These are phyloP conservation scores for Dactylorhiza incarnata DNA, from an alignment of 106 monocot genomes.

Conservation along the genomic window DNA sequence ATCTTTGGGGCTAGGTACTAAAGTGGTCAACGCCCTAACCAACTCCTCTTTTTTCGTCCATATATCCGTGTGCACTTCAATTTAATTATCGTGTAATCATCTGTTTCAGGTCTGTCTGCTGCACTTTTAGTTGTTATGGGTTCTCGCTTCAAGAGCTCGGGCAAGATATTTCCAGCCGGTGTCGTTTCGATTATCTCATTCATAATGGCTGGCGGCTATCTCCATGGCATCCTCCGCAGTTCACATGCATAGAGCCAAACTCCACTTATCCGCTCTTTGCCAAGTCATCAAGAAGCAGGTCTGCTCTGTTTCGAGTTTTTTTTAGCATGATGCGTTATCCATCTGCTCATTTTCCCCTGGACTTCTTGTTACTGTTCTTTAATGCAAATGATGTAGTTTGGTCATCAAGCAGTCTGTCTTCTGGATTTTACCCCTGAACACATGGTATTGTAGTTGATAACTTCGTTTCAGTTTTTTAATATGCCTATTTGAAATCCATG, in stretches of 20 bases:
- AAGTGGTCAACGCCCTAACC: not conserved
- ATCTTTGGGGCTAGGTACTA: conserved; percentile 68
- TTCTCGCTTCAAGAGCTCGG: conserved; percentile 83
- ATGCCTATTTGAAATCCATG: not conserved
- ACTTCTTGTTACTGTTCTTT: not conserved
- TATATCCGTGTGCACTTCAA: not conserved
- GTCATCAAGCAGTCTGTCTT: not conserved
- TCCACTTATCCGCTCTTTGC: not conserved
- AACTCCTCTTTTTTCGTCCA: not conserved
- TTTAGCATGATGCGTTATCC: not conserved
- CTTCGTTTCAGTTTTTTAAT: not conserved
- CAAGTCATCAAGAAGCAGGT: not conserved
- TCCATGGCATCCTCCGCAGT: conserved; percentile 75
- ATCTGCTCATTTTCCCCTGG: not conserved
- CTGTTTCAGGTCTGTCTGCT: conserved; percentile 61
- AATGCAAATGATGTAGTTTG: not conserved
- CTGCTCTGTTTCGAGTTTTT: not conserved
- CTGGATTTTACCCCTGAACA: not conserved
- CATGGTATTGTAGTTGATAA: not conserved
- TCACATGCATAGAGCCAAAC: conserved; percentile 20
- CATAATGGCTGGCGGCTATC: conserved; percentile 77
- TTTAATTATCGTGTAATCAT: not conserved
- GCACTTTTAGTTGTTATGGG: conserved; percentile 91
- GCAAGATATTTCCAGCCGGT: conserved; percentile 90
- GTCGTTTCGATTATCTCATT: conserved; percentile 73